These are phyloP conservation scores for Zarea fungicola DNA, from an alignment of 2,329 filamentous ascomycete species.

Conservation along the genomic window DNA sequence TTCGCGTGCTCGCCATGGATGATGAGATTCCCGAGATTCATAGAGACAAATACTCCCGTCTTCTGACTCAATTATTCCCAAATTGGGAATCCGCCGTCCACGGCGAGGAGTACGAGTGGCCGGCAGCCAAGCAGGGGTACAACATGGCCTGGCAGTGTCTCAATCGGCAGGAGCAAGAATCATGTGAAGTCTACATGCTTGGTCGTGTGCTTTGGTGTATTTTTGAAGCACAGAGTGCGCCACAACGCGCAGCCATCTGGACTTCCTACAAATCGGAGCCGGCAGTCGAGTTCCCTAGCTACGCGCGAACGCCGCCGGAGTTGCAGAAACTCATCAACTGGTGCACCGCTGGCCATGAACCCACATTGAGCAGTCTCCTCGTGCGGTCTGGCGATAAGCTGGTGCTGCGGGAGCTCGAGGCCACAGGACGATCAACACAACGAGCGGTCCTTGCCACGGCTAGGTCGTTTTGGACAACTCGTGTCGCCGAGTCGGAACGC, in stretches of 20 bases:
- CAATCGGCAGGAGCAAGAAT: conserved; percentile 46
- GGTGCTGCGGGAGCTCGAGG: conserved; percentile 33
- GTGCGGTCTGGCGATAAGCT: conserved; percentile 41
- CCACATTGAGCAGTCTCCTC: conserved; percentile 39
- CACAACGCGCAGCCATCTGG: conserved; percentile 53
- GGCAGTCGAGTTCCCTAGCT: conserved; percentile 51
- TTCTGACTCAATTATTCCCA: conserved; percentile 41
- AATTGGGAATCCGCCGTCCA: conserved; percentile 38
- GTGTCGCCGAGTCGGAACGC: conserved; percentile 42
- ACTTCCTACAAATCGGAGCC: conserved; percentile 54
- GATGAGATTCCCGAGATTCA: conserved; percentile 38
- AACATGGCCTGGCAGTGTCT: conserved; percentile 53
- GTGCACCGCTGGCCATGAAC: conserved; percentile 45
- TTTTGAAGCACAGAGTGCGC: conserved; percentile 55
- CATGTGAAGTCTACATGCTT: conserved; percentile 58
- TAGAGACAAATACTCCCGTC: conserved; percentile 34
- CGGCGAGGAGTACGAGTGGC: conserved; percentile 43
- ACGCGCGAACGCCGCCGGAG: conserved; percentile 39
- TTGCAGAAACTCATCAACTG: conserved; percentile 44
- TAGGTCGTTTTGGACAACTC: conserved; percentile 42
- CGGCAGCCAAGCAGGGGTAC: conserved; percentile 38
- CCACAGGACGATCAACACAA: conserved; percentile 28
- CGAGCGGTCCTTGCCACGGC: conserved; percentile 34
- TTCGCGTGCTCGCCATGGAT: conserved; percentile 48
- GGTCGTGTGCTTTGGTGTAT: conserved; percentile 58